These are phyloP conservation scores for Apostasia ramifera DNA, from an alignment of 106 monocot genomes.

Conservation along the genomic window DNA sequence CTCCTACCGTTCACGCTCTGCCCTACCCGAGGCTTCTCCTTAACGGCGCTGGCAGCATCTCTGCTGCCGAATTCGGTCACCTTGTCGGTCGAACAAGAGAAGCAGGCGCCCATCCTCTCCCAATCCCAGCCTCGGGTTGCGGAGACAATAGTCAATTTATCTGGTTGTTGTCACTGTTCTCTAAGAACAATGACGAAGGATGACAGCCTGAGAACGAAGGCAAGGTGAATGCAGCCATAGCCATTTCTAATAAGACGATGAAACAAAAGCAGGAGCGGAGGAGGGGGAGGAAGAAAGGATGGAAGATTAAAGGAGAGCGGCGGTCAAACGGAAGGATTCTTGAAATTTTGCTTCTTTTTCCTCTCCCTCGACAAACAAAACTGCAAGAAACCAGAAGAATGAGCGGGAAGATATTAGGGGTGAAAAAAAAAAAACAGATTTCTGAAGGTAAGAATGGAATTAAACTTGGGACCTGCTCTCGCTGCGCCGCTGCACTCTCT, in stretches of 20 bases:
- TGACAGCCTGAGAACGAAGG: background rate
- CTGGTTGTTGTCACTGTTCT: background rate
- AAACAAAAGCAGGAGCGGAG: background rate
- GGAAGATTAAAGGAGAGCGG: background rate
- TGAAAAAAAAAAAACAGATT: too few species aligned
- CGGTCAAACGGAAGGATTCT: too few species aligned
- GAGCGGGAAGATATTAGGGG: background rate
- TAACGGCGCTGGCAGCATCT: slow-evolving; percentile 2
- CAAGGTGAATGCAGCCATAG: background rate
- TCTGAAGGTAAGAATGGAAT: too few species aligned
- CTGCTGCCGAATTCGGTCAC: slow-evolving; percentile 13
- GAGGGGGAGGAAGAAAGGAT: background rate
- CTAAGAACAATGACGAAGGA: background rate
- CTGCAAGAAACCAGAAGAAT: background rate
- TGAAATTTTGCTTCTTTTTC: background rate
- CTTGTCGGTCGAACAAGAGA: slow-evolving; percentile 15
- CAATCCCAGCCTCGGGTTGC: background rate
- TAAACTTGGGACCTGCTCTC: too few species aligned
- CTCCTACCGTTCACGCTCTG: slow-evolving; percentile 2
- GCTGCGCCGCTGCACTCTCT: too few species aligned
- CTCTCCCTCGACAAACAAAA: background rate
- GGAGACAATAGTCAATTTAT: background rate
- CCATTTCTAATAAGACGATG: background rate
- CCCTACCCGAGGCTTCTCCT: background rate
- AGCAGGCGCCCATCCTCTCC: slow-evolving; percentile 30